phyloP scores from a whole-genome alignment of 2,329 filamentous ascomycete genomes.

The Pyricularia grisea region DNA sequence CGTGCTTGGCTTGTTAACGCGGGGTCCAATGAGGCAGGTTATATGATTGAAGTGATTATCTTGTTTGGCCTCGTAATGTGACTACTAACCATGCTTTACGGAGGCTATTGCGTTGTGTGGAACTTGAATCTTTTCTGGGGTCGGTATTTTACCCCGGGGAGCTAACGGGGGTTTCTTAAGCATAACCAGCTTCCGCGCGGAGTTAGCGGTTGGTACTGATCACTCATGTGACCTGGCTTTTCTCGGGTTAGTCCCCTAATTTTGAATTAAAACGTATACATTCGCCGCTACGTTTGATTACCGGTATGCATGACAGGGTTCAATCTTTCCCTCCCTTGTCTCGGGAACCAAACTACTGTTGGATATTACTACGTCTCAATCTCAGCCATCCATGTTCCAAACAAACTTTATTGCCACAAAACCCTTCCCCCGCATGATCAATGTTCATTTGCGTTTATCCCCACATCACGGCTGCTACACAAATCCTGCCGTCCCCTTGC shows the following conservation, averaged over 20 bases:
- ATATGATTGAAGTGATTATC: background rate
- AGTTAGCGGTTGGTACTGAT: background rate
- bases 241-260: background rate
- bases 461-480: background rate
- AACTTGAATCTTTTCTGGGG: background rate
- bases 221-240: background rate
- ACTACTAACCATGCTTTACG: background rate
- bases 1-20: background rate
- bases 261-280: background rate
- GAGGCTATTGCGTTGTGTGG: background rate
- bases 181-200: background rate
- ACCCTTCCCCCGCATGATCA: too few relatives aligned
- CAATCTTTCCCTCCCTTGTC: background rate
- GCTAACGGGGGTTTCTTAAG: background rate
- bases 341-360: too few relatives aligned
- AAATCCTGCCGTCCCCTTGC: background rate
- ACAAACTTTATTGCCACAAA: too few relatives aligned
- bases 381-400: too few relatives aligned
- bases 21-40: background rate
- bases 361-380: too few relatives aligned
- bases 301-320: background rate
- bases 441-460: background rate
- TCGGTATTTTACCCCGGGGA: background rate
- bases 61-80: background rate
- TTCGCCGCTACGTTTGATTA: background rate